These are phyloP conservation scores for Thuja plicata DNA, from an alignment of 83 land plant species.

Conservation along the genomic window DNA sequence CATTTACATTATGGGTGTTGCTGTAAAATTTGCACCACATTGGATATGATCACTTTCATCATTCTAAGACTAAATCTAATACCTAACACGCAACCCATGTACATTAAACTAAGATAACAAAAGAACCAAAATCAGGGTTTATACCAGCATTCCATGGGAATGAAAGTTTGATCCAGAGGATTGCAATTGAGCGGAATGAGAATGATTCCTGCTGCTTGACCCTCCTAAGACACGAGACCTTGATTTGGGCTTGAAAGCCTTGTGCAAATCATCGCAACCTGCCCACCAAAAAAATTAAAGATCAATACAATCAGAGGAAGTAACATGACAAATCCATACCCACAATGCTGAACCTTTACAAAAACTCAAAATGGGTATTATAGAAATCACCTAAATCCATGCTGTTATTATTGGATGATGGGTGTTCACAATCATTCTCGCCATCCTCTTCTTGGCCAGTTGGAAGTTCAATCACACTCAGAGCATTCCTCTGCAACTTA, in stretches of 20 bases:
- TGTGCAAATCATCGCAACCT: constrained; percentile 14
- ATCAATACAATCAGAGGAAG: not conserved
- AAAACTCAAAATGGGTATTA: not conserved
- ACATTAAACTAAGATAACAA: not conserved
- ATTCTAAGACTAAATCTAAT: not conserved
- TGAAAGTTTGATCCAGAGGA: constrained; percentile 16
- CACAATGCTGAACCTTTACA: not conserved
- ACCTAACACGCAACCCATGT: not conserved
- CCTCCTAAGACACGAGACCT: constrained; percentile 16
- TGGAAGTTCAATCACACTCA: constrained; percentile 54
- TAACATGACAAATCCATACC: constrained; percentile 5
- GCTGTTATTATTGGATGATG: constrained; percentile 29
- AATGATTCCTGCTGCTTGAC: constrained; percentile 13
- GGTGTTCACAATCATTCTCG: constrained; percentile 33
- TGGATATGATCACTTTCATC: not conserved
- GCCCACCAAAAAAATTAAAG: not conserved
- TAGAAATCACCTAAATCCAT: constrained; percentile 14
- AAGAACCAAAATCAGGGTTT: constrained; percentile 3
- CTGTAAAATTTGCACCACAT: not conserved
- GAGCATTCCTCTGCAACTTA: constrained; percentile 58
- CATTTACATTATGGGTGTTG: not conserved
- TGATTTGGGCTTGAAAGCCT: constrained; percentile 5
- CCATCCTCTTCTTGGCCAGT: constrained; percentile 48
- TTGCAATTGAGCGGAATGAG: constrained; percentile 13
- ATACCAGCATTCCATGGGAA: constrained; percentile 20